phyloP scores from a whole-genome alignment of 108 stramenopile genomes.

The Skeletonema tropicum region DNA sequence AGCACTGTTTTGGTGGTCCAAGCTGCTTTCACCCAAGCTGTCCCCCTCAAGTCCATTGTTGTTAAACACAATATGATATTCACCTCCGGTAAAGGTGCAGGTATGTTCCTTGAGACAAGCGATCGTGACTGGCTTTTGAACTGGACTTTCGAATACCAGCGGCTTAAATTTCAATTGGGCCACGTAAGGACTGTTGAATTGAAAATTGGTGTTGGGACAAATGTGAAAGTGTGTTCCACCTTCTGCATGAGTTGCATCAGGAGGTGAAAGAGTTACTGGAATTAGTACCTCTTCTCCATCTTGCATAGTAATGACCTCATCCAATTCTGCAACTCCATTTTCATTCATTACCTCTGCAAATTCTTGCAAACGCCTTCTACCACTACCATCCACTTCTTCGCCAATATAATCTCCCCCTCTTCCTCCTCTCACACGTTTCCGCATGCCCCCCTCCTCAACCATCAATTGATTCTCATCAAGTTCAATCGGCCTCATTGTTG shows the following conservation, averaged over 20 bases:
- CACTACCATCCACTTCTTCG: neutral
- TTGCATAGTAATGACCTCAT: neutral
- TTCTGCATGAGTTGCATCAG: neutral
- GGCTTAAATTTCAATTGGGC: neutral
- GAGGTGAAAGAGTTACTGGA: no score
- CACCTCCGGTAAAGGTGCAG: neutral
- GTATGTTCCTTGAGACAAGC: neutral
- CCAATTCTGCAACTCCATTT: neutral
- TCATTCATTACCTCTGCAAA: no score
- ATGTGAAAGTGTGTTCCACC: neutral
- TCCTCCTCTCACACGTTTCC: no score
- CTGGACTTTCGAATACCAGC: neutral
- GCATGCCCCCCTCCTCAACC: no score
- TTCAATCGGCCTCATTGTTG: neutral
- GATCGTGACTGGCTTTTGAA: neutral
- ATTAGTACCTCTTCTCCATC: no score
- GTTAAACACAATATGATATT: neutral
- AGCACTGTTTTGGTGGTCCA: neutral
- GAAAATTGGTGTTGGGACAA: neutral
- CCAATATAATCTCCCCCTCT: no score
- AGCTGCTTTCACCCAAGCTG: neutral
- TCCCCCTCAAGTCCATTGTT: constrained; percentile 1
- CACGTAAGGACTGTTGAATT: neutral
- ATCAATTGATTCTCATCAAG: neutral
- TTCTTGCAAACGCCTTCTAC: neutral